Conservation (phyloP, 1,284 basidiomycete species). For the Cutaneotrichosporon sp. region DNA sequence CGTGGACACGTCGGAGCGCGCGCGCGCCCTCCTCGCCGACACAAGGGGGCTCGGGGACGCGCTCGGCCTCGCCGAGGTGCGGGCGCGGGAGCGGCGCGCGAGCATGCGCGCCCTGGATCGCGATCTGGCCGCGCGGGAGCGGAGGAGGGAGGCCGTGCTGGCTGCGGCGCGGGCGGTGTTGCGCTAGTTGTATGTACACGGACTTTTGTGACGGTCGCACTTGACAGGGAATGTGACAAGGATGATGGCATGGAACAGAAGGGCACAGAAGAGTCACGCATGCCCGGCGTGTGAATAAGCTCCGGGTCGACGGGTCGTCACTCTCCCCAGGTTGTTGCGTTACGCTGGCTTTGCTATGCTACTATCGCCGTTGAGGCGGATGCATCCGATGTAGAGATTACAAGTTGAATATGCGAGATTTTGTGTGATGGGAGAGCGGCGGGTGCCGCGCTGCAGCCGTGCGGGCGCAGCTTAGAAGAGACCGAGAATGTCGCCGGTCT, state of each 20-base stretch:
- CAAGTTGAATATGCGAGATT: constrained; percentile 5
- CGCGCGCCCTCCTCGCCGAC: background rate
- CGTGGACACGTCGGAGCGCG: background rate
- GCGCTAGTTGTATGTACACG: background rate
- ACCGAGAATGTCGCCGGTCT: constrained; percentile 53
- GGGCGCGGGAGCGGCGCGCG: background rate
- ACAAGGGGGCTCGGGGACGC: background rate
- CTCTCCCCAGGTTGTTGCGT: too few relatives aligned
- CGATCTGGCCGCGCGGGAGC: background rate
- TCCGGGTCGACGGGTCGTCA: too few relatives aligned
- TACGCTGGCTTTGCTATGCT: background rate
- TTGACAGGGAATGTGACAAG: too few relatives aligned
- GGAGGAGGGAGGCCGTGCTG: background rate
- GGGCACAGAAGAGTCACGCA: too few relatives aligned
- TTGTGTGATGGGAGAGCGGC: background rate
- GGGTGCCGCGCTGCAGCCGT: background rate
- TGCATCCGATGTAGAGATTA: constrained; percentile 7
- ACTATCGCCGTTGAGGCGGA: constrained; percentile 11
- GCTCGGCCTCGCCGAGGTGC: background rate
- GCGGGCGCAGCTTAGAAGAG: constrained; percentile 46
- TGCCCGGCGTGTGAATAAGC: too few relatives aligned
- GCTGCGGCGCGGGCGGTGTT: background rate
- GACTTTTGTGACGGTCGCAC: too few relatives aligned
- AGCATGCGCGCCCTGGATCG: background rate
- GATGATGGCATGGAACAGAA: too few relatives aligned